phyloP scores from a whole-genome alignment of 495 filamentous ascomycete species.

The Darksidea phi region DNA sequence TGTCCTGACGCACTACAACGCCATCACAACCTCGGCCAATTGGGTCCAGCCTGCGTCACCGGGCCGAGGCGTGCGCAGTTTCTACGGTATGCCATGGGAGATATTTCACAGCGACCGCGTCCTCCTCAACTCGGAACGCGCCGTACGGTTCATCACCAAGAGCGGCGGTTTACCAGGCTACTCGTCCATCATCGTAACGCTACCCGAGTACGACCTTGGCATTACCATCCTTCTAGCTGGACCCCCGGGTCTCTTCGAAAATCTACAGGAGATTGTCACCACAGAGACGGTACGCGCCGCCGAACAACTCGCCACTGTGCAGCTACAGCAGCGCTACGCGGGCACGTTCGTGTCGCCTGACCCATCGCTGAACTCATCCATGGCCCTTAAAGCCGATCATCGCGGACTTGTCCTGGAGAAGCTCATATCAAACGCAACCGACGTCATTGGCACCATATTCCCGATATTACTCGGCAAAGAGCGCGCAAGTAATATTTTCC shows the following conservation, averaged over 20 bases:
- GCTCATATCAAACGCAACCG: slow-evolving; percentile 39
- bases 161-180: slow-evolving; percentile 39
- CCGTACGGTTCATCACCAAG: slow-evolving; percentile 42
- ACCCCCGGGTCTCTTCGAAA: slow-evolving; percentile 13
- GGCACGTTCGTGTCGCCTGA: slow-evolving; percentile 31
- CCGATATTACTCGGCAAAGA: not conserved
- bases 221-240: slow-evolving; percentile 40
- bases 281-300: slow-evolving; percentile 60
- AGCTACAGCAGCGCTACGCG: slow-evolving; percentile 30
- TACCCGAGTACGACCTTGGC: slow-evolving; percentile 43
- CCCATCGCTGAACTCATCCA: slow-evolving; percentile 34
- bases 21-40: slow-evolving; percentile 38
- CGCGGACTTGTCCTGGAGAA: slow-evolving; percentile 34
- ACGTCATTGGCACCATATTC: slow-evolving; percentile 22
- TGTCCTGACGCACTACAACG: slow-evolving; percentile 43
- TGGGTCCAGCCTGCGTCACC: slow-evolving; percentile 40
- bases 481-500: slow-evolving; percentile 14
- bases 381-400: slow-evolving; percentile 33
- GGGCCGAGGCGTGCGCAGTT: slow-evolving; percentile 27
- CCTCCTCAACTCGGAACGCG: slow-evolving; percentile 29
- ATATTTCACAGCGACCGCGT: slow-evolving; percentile 40
- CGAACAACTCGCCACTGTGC: slow-evolving; percentile 32
- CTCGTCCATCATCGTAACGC: slow-evolving; percentile 30
- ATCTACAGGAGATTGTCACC: slow-evolving; percentile 33
- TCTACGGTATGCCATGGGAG: slow-evolving; percentile 46